Evolutionary conservation across 2,329 filamentous ascomycete genomes (phyloP), one percentile per base, ranked within the genome.

Genomic region (Pseudogymnoascus sp.): DNA sequence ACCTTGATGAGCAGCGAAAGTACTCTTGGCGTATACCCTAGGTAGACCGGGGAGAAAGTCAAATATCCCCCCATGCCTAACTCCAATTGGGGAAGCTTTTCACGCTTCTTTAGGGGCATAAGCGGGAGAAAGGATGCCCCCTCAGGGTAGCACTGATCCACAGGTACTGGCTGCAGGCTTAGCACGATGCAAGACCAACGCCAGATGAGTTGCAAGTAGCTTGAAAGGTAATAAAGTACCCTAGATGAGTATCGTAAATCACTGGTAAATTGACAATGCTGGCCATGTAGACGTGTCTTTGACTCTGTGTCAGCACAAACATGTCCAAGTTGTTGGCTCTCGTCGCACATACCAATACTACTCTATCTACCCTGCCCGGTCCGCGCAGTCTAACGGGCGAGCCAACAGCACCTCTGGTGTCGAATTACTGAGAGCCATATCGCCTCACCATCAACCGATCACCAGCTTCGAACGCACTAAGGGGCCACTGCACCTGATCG

Each of bases 141-240:
- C 43, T 54, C 47, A 54, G 9, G 47, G 47, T 54, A 54, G 11
- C 39, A 54, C 47, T 54, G 47, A 54, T 54, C 47, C 47, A 54
- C 47, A 54, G 47, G 25, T 33, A 33, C 47, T 33, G 47, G 28
- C 9, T 30, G n/a, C 43, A 50, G 8, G 43, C 43, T 30, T 18
- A 54, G 28, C 47, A 33, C 25, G 18, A 14, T 33, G 18, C 47
- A 18, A 11, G n/a, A 14, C 6, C 47, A 54, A 54, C 28, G 16
- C 47, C 28, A 54, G 9, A 20, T 33, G 28, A 54, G 47, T 54
- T 54, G 47, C 28, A 7, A 30, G 28, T 54, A 54, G 47, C 47
- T 54, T 54, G 25, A 54, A 33, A 54, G 47, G 47, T 33, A 54
- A 54, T 18, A 54, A 33, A 33, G n/a, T 54, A 54, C 47, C n/a